phyloP scores from a whole-genome alignment of 2,329 filamentous ascomycete genomes.

The Incumbomyces delicatus region DNA sequence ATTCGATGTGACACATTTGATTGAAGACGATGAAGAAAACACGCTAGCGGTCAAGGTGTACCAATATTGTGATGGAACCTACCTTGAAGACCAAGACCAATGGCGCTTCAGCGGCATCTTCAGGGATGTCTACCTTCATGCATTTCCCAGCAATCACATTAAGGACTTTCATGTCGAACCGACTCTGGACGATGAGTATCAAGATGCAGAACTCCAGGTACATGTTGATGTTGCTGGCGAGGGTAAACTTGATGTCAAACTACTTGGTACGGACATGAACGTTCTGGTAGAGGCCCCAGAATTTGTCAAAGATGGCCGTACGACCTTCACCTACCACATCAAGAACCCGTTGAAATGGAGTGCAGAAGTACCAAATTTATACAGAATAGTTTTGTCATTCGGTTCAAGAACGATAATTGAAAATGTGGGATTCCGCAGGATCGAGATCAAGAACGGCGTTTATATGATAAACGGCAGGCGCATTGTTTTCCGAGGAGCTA shows the following conservation, averaged over 20 bases:
- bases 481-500: constrained; percentile 54
- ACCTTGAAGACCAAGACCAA: constrained; percentile 60
- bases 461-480: constrained; percentile 54
- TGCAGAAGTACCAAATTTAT: constrained; percentile 56
- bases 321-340: constrained; percentile 30
- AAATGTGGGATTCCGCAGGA: constrained; percentile 53
- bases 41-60: constrained; percentile 56
- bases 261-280: constrained; percentile 35
- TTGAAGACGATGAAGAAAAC: constrained; percentile 42
- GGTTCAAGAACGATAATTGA: constrained; percentile 35
- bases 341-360: constrained; percentile 56
- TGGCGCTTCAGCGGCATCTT: constrained; percentile 59
- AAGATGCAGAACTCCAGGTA: constrained; percentile 42
- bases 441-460: constrained; percentile 52
- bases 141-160: constrained; percentile 44
- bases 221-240: constrained; percentile 35
- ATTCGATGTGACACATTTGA: constrained; percentile 52
- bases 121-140: constrained; percentile 54
- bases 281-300: constrained; percentile 19
- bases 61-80: constrained; percentile 59
- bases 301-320: constrained; percentile 20
- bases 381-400: constrained; percentile 33
- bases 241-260: constrained; percentile 32
- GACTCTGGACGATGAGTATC: constrained; percentile 42
- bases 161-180: constrained; percentile 51